phyloP scores from a whole-genome alignment of 2,329 filamentous ascomycete genomes.

The Epicoccum sorghinum region DNA sequence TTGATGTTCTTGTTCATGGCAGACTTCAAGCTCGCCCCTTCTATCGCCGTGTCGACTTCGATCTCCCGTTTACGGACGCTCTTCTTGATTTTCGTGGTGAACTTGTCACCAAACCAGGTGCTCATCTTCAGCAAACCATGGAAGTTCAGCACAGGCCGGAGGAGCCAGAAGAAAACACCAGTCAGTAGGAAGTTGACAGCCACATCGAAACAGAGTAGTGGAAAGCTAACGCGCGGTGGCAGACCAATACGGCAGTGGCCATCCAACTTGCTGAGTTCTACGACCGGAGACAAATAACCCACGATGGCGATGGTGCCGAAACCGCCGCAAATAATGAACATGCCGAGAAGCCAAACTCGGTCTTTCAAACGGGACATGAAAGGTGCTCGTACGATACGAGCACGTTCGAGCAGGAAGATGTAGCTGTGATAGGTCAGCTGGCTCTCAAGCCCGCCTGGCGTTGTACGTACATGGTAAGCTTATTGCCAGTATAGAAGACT shows the following conservation, averaged over 20 bases:
- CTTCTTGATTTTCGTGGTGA: conserved; percentile 1
- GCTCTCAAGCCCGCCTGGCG: background rate
- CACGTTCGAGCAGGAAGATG: conserved; percentile 49
- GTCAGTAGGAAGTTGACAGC: conserved; percentile 45
- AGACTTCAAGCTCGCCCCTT: conserved; percentile 1
- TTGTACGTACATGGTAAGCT: conserved; percentile 33
- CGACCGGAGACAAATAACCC: conserved; percentile 39
- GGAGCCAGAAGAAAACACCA: conserved; percentile 42
- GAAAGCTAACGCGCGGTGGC: conserved; percentile 39
- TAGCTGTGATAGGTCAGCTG: conserved; percentile 27
- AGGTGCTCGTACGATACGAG: conserved; percentile 41
- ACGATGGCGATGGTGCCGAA: conserved; percentile 35
- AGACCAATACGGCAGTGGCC: conserved; percentile 47
- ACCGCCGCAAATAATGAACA: conserved; percentile 31
- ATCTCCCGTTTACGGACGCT: conserved; percentile 1
- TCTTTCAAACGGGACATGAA: conserved; percentile 38
- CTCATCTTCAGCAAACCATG: conserved; percentile 12
- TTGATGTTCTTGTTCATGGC: conserved; percentile 25
- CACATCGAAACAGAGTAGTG: conserved; percentile 47
- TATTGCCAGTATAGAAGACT: conserved; percentile 46
- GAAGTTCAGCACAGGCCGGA: conserved; percentile 33
- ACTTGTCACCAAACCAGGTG: conserved; percentile 2
- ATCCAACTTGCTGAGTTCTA: conserved; percentile 35
- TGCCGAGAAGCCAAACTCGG: conserved; percentile 39
- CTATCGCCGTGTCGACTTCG: background rate